Base-by-base conservation (phyloP, 208 protist genomes). In the Crithidia thermophila region DNA sequence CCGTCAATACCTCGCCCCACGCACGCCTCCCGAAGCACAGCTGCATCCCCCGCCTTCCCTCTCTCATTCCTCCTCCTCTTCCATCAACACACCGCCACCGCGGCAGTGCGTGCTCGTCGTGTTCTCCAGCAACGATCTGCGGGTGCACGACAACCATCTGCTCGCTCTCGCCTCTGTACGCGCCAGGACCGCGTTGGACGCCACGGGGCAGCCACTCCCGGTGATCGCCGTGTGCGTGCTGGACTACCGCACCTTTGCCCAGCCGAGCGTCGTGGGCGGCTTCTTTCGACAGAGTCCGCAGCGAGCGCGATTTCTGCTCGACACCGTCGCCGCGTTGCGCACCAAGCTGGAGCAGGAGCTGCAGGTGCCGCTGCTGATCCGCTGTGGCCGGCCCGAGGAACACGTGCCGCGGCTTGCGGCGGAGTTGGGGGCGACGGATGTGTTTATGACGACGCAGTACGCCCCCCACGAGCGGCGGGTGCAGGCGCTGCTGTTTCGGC, bases 391-490 rank as follows among this genome's bases (percentile, higher is more conserved):
- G 30, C 91, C 91, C 8, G 88, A 96, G 69, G 91, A 94, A 39
- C 84, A 94, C 73, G 69, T 96, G 27, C 91, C 91, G 11, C 84
- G 88, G 2, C 76, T 94, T 11, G 79, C 80, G 1, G 72, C 87
- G 16, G 86, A 96, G 81, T 84, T 91, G 37, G 73, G 84, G 7
- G 88, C 88, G 16, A 67, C 56, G 16, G 81, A 90, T 58, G 85
- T 96, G 25, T 93, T 91, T 65, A 28, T 94, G 60, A 93, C 91
- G 20, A 96, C 91, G 59, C 91, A 96, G 72, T 94, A 94, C 71
- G 79, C 85, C 10, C 91, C 91, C 23, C 87, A 96, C 55, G 88
- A 96, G 55, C 79, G 82, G 14, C 57, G 72, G 13, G 87, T 96
- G 31, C 91, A 96, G 61, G 82, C 87, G 33, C 49, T 51, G 16